Conservation (phyloP, 805 yeast species). For the Metschnikowia continentalis region DNA sequence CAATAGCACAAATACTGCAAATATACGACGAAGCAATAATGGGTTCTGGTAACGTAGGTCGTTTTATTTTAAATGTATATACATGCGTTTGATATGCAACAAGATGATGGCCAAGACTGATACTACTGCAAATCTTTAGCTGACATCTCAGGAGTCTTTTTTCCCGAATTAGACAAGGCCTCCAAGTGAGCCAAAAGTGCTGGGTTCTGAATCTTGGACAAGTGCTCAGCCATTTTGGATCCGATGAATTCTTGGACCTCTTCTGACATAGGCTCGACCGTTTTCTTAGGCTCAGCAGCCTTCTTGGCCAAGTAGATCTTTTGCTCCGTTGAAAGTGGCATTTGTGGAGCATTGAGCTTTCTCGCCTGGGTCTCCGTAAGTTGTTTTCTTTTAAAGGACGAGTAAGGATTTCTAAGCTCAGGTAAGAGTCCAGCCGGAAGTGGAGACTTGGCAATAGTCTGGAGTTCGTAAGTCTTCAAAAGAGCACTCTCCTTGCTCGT, state of each 20-base stretch:
- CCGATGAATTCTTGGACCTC: slow-evolving; percentile 58
- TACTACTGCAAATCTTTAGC: not conserved
- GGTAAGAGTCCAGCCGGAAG: slow-evolving; percentile 62
- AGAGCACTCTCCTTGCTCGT: slow-evolving; percentile 56
- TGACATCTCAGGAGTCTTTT: not conserved
- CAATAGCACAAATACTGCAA: not conserved
- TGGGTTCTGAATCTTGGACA: slow-evolving; percentile 33
- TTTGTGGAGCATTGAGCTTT: slow-evolving; percentile 61
- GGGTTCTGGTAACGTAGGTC: not conserved
- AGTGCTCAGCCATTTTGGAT: slow-evolving; percentile 39
- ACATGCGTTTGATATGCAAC: slow-evolving; percentile 10
- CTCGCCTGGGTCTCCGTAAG: slow-evolving; percentile 61
- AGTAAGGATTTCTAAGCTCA: slow-evolving; percentile 73
- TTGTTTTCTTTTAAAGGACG: slow-evolving; percentile 53
- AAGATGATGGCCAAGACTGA: not conserved
- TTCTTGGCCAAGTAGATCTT: slow-evolving; percentile 58
- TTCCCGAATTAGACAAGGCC: slow-evolving; percentile 23
- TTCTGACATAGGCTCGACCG: slow-evolving; percentile 38
- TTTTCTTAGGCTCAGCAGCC: slow-evolving; percentile 32
- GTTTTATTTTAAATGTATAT: slow-evolving; percentile 7
- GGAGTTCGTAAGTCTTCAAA: slow-evolving; percentile 72
- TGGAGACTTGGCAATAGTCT: slow-evolving; percentile 60
- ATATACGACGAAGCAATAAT: not conserved
- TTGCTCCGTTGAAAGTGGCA: slow-evolving; percentile 70
- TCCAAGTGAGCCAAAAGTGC: slow-evolving; percentile 38